Base-by-base conservation (phyloP, 1,139 yeast genomes). In the Nakaseomyces sp. region DNA sequence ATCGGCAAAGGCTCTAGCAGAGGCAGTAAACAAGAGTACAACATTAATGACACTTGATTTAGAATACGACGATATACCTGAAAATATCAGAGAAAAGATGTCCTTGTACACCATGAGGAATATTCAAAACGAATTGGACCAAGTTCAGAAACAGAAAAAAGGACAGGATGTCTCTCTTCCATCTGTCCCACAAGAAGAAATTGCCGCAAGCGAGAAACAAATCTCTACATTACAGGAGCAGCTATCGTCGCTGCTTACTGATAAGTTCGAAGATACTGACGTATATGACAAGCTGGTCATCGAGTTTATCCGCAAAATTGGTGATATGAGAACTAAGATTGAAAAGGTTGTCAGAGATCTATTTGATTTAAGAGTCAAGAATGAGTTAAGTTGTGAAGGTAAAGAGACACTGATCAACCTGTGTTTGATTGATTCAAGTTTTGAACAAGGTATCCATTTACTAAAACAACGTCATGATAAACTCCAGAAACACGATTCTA, bases 81-180 rank as follows among this genome's bases (percentile, higher is more conserved):
- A 63, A 28, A 69, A 72, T 38, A 68, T 74, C 50, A 77, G 71
- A 52, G 81, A 80, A 47, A 72, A 72, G 49, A 70, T 81, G 43
- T 84, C 87, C 1, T 63, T 82, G 33, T 77, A 79, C 53, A 73
- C 85, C 2, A 80, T 83, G 78, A 73, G 79, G 54, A 82, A 83
- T 57, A 77, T 81, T 79, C 87, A 82, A 55, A 66, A 59, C 40
- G 63, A 60, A 46, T 51, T 66, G 10, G 49, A 48, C 18, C 52
- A 45, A 24, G 52, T 54, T 2, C 47, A 35, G 13, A 5, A 35
- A 13, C 13, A 35, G 32, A n/a, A 40, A 32, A 10, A 20, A 24
- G 12, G 38, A 9, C 10, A 12, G n/a, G n/a, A 22, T 13, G 28
- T 35, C 12, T 35, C 38, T 10, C 16, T 37, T 6, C 31, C 31